Percentiles rank a stretch among this genome's conserved stretches.
Conservation (phyloP, 306 rosid species). For the Citrullus mucosospermus region DNA sequence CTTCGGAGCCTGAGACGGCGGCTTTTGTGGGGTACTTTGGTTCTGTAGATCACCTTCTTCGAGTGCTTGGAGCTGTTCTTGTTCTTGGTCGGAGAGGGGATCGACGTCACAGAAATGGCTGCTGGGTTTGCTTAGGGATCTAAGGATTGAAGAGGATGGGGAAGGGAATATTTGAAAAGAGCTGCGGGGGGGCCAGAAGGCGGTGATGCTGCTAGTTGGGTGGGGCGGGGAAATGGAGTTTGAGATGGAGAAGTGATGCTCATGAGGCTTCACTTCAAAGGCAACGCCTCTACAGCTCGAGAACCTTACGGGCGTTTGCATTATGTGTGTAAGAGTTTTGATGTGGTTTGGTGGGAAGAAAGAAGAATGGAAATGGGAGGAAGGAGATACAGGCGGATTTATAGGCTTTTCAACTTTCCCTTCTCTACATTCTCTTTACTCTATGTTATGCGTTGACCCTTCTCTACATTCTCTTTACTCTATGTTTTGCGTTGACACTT, state of each 20-base stretch:
- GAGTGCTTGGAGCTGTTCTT: background rate
- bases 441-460: no score
- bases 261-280: conserved; percentile 32
- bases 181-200: conserved; percentile 7
- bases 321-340: background rate
- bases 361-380: no score
- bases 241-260: conserved; percentile 24
- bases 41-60: conserved; percentile 11
- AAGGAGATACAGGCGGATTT: no score
- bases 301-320: conserved; percentile 18
- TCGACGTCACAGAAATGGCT: conserved; percentile 43
- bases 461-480: no score
- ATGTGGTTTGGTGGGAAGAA: no score
- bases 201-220: background rate
- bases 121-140: conserved; percentile 27
- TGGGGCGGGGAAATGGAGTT: background rate
- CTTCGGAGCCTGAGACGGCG: background rate
- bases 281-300: conserved; percentile 44
- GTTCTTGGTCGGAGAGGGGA: background rate
- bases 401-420: no score
- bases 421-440: no score
- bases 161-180: conserved; percentile 18
- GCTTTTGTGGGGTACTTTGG: background rate
- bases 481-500: no score
- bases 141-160: background rate